phyloP scores from a whole-genome alignment of 2,329 filamentous ascomycete genomes.

The Ophiostoma sp. region DNA sequence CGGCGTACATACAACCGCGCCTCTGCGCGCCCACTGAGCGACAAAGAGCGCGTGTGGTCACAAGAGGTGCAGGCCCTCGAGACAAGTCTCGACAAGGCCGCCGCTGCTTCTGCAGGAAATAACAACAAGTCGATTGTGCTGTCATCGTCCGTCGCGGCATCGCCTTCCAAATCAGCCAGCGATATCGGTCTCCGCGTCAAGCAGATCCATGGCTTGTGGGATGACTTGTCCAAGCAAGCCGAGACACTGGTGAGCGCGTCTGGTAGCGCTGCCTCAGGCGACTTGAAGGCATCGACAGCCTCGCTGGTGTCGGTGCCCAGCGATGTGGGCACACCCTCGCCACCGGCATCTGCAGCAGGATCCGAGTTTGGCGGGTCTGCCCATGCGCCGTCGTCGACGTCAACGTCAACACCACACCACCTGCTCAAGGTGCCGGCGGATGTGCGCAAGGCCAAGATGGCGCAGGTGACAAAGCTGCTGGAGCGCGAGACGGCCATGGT shows the following conservation, averaged over 20 bases:
- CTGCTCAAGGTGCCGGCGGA: slow-evolving; percentile 54
- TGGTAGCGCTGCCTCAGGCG: background rate
- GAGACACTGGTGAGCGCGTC: slow-evolving; percentile 37
- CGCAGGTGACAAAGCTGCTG: slow-evolving; percentile 57
- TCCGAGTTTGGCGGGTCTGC: background rate
- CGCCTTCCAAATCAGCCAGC: slow-evolving; percentile 35
- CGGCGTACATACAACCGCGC: slow-evolving; percentile 46
- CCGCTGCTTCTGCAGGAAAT: background rate
- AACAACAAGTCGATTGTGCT: slow-evolving; percentile 27
- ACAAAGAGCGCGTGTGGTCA: slow-evolving; percentile 54
- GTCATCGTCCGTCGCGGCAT: slow-evolving; percentile 27
- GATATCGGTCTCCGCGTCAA: slow-evolving; percentile 54
- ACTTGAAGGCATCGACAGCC: slow-evolving; percentile 12
- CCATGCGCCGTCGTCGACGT: background rate
- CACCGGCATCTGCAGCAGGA: slow-evolving; percentile 17
- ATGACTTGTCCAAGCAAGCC: slow-evolving; percentile 50
- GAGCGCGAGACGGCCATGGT: slow-evolving; percentile 64
- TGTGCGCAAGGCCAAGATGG: slow-evolving; percentile 58
- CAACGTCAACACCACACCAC: slow-evolving; percentile 29
- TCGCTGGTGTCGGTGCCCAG: slow-evolving; percentile 18
- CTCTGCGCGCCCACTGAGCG: slow-evolving; percentile 51
- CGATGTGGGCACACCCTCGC: slow-evolving; percentile 29
- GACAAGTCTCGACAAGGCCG: slow-evolving; percentile 36
- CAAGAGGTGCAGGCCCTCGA: slow-evolving; percentile 40
- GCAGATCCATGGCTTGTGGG: slow-evolving; percentile 50